Evolutionary conservation across 2,329 filamentous ascomycete genomes (phyloP).

Genomic region (Cryphonectria naterciae): DNA sequence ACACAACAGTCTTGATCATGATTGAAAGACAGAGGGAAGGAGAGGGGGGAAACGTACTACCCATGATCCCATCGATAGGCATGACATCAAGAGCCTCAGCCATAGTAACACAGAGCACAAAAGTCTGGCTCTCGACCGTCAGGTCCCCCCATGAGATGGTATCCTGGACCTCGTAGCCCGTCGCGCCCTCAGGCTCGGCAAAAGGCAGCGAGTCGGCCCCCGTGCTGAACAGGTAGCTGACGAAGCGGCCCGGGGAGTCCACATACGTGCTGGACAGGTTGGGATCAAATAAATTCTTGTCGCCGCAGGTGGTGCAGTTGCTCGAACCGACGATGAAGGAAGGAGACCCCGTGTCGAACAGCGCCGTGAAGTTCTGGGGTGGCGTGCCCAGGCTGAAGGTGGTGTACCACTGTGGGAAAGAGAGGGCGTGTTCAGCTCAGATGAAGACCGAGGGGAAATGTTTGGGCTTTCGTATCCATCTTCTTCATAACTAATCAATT

Average conservation of each 20-base stretch:
- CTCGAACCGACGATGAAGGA: constrained; percentile 37
- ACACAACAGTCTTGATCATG: too few relatives aligned
- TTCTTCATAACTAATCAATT: background rate
- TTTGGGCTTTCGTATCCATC: too few relatives aligned
- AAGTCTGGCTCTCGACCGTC: constrained; percentile 34
- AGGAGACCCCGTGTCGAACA: constrained; percentile 38
- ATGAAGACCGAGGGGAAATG: too few relatives aligned
- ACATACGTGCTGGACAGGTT: constrained; percentile 37
- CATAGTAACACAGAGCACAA: constrained; percentile 39
- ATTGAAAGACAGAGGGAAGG: background rate
- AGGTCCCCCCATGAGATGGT: constrained; percentile 33
- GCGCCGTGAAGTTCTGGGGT: constrained; percentile 37
- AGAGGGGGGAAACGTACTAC: constrained; percentile 31
- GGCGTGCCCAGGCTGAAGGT: constrained; percentile 29
- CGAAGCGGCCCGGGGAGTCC: constrained; percentile 29
- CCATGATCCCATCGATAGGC: constrained; percentile 41
- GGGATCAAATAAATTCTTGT: constrained; percentile 35
- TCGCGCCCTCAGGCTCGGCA: constrained; percentile 31
- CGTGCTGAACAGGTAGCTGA: constrained; percentile 33
- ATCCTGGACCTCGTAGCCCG: constrained; percentile 37
- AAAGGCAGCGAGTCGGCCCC: constrained; percentile 38
- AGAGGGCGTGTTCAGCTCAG: background rate
- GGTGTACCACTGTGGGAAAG: constrained; percentile 29
- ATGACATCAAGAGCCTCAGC: constrained; percentile 34
- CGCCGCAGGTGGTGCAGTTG: constrained; percentile 36